Base-by-base conservation (phyloP, 306 rosid genomes). In the Trichosanthes cucumerina region DNA sequence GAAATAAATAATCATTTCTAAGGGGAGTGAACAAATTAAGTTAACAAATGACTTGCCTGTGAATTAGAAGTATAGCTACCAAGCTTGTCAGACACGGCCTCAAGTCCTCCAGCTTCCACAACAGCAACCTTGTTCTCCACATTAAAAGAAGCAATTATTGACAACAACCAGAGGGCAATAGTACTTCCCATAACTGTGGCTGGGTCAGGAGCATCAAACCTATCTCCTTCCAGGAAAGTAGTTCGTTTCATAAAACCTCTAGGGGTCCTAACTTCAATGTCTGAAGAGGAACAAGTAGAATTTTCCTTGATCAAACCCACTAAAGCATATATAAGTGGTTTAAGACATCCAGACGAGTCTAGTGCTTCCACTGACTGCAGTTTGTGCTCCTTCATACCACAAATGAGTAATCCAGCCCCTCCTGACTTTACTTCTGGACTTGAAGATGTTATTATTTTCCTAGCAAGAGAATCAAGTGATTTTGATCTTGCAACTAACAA, bases 21-120 rank as follows among this genome's bases (percentile, higher is more conserved):
- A 8, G 24, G 41, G 59, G 77, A 46, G 3, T 49, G 59, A 33
- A 28, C 78, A 73, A 28, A 15, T 39, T 18, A 82, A 64, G n/a
- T 46, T 53, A 78, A 73, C 60, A 49, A 62, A 62, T 36, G n/a
- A 63, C 72, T 73, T 85, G 90, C 98, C 97, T 89, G 98, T 57
- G 97, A 85, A 83, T 86, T 88, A 77, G 97, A 91, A 81, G 90
- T 80, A 83, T 85, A 88, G 81, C 81, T 87, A 4, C 71, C 87
- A 80, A 95, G 92, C 90, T 89, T 95, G 80, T 87, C 89, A 66
- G 81, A 88, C 70, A 95, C 92, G 79, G 78, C 90, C 78, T 92
- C 98, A 60, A 92, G 93, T 79, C 96, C 97, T 80, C 96, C 96
- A 66, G 97, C 97, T 84, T 95, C 97, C 88, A 86, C 33, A 71